Evolutionary conservation across 345 rosid genomes (phyloP).

Genomic region (Microcos paniculata): DNA sequence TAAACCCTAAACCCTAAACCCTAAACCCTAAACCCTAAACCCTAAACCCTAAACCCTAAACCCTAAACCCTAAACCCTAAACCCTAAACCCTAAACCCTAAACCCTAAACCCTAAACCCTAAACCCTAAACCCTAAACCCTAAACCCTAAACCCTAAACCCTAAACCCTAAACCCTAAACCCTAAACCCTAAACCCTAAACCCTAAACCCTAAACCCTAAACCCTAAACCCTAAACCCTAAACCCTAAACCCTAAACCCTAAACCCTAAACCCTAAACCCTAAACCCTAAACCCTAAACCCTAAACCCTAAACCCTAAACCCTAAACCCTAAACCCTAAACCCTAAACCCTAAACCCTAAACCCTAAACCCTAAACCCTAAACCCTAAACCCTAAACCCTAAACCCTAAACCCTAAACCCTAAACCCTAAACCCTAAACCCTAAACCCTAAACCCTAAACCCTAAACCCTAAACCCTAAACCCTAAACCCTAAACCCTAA

Average conservation of each 20-base stretch:
- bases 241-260: conserved; percentile 25
- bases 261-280: conserved; percentile 24
- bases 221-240: conserved; percentile 22
- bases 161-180: conserved; percentile 15
- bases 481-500: conserved; percentile 17
- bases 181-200: conserved; percentile 11
- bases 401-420: conserved; percentile 19
- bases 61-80: conserved; percentile 26
- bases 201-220: conserved; percentile 6
- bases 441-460: conserved; percentile 4
- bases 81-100: conserved; percentile 32
- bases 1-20: conserved; percentile 27
- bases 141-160: conserved; percentile 21
- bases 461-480: no score
- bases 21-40: conserved; percentile 1
- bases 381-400: no score
- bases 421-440: background rate
- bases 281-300: conserved; percentile 19
- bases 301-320: conserved; percentile 19
- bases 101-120: conserved; percentile 31
- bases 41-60: conserved; percentile 4
- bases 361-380: conserved; percentile 13
- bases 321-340: conserved; percentile 26
- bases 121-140: conserved; percentile 29
- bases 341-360: conserved; percentile 20